phyloP scores from a whole-genome alignment of 805 yeast species.

The Yarrowia sp. region DNA sequence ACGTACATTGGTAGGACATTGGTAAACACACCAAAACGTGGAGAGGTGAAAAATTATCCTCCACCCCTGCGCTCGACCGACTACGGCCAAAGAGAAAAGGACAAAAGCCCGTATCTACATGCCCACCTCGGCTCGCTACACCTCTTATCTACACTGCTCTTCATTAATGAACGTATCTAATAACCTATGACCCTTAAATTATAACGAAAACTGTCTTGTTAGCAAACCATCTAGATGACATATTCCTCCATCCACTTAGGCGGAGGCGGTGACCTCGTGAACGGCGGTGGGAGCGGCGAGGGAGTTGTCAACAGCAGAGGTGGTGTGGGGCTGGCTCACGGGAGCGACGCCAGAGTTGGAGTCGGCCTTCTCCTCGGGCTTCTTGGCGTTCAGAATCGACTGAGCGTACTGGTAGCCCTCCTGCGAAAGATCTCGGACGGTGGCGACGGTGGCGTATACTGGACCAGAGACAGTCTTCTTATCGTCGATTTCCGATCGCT shows the following conservation, averaged over 20 bases:
- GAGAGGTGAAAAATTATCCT: background rate
- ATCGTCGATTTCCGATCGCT: constrained; percentile 39
- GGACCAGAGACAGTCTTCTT: constrained; percentile 40
- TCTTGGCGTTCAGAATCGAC: constrained; percentile 34
- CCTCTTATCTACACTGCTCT: background rate
- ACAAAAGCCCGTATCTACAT: too few species aligned
- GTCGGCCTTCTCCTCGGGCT: constrained; percentile 31
- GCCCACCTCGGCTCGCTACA: background rate
- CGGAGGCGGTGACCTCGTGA: constrained; percentile 38
- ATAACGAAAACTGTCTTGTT: constrained; percentile 37
- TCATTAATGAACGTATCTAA: constrained; percentile 38
- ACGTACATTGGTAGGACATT: constrained; percentile 11
- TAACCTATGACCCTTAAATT: constrained; percentile 37
- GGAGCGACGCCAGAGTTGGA: constrained; percentile 29
- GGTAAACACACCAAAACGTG: background rate
- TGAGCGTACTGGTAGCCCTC: constrained; percentile 38
- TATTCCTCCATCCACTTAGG: constrained; percentile 7
- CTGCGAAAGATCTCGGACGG: constrained; percentile 40
- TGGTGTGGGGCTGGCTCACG: constrained; percentile 39
- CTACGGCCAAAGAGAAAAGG: too few species aligned
- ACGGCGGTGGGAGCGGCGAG: constrained; percentile 38
- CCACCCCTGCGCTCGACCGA: background rate
- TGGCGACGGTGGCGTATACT: constrained; percentile 40
- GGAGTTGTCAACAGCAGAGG: constrained; percentile 39
- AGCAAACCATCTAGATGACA: constrained; percentile 33